Evolutionary conservation across 2,329 filamentous ascomycete species (phyloP).

Genomic region (Colletotrichum viniferum): DNA sequence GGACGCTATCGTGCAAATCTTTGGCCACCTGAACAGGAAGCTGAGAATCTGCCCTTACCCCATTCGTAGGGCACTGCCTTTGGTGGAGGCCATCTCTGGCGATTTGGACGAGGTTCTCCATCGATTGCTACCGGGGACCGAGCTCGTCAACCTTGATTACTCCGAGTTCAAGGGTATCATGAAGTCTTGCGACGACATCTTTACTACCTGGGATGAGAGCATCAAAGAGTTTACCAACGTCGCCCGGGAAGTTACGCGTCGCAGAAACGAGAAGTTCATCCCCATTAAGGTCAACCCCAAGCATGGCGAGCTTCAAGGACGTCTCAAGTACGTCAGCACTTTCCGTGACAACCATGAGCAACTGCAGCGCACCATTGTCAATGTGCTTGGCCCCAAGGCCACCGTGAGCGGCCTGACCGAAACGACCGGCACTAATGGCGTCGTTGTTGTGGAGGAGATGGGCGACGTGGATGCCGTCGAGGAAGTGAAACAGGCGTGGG

Average conservation of each 20-base stretch:
- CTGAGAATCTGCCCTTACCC: constrained; percentile 95
- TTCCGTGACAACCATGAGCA: constrained; percentile 98
- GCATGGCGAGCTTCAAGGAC: constrained; percentile 86
- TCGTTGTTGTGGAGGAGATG: constrained; percentile 87
- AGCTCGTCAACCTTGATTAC: constrained; percentile 91
- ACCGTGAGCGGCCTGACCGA: constrained; percentile 60
- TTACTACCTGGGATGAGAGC: constrained; percentile 92
- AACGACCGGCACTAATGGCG: constrained; percentile 58
- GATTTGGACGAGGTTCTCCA: constrained; percentile 90
- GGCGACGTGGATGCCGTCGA: constrained; percentile 97
- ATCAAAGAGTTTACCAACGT: constrained; percentile 98
- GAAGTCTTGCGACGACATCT: constrained; percentile 83
- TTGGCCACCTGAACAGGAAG: constrained; percentile 96
- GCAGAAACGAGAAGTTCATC: constrained; percentile 96
- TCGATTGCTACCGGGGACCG: constrained; percentile 80
- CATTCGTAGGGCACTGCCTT: constrained; percentile 83
- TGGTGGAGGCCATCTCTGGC: constrained; percentile 96
- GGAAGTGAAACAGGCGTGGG: constrained; percentile 94
- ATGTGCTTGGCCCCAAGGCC: constrained; percentile 83
- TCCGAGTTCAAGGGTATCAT: constrained; percentile 88
- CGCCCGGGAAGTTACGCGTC: constrained; percentile 90
- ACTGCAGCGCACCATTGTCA: constrained; percentile 93
- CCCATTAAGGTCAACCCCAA: constrained; percentile 93
- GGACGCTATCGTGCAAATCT: constrained; percentile 88
- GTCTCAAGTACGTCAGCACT: constrained; percentile 90